Percentiles rank a stretch among this genome's conserved stretches.
Evolutionary conservation across 208 protist genomes (phyloP).

Genomic region (Leptomonas pyrrhocoris): DNA sequence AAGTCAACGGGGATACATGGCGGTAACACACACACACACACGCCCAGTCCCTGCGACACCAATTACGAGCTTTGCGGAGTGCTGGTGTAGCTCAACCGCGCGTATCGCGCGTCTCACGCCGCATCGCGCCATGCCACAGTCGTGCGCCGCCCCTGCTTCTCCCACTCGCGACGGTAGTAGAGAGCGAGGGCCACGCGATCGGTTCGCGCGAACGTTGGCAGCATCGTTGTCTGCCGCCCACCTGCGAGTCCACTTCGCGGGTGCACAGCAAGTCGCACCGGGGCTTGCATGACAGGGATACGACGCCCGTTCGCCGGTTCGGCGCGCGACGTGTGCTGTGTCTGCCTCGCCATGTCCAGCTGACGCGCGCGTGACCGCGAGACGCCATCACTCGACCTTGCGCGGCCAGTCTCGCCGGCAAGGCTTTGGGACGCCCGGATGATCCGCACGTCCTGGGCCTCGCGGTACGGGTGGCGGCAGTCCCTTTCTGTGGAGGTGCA

Average conservation of each 20-base stretch:
- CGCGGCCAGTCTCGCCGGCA: not conserved
- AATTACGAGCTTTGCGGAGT: not conserved
- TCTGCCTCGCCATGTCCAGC: conserved; percentile 18
- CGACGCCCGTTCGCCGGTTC: conserved; percentile 18
- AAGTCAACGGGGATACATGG: no score
- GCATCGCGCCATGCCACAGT: conserved; percentile 19
- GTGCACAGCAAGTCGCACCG: conserved; percentile 18
- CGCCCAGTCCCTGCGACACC: not conserved
- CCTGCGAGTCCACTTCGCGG: conserved; percentile 12
- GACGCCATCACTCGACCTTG: not conserved
- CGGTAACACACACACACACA: no score
- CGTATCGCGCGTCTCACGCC: conserved; percentile 35
- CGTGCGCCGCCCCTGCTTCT: conserved; percentile 26
- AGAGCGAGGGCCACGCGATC: conserved; percentile 32
- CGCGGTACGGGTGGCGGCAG: conserved; percentile 32
- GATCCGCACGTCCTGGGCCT: conserved; percentile 35
- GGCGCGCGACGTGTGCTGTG: conserved; percentile 21
- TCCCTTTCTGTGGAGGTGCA: conserved; percentile 9
- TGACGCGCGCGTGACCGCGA: conserved; percentile 23
- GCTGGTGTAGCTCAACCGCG: conserved; percentile 24
- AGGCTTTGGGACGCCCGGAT: conserved; percentile 12
- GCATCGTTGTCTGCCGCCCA: conserved; percentile 23
- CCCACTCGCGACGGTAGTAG: conserved; percentile 34
- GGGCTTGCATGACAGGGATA: conserved; percentile 26
- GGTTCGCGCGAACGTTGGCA: conserved; percentile 17